Evolutionary conservation across 2,329 filamentous ascomycete genomes (phyloP).

Genomic region (Phialocephala subalpina): DNA sequence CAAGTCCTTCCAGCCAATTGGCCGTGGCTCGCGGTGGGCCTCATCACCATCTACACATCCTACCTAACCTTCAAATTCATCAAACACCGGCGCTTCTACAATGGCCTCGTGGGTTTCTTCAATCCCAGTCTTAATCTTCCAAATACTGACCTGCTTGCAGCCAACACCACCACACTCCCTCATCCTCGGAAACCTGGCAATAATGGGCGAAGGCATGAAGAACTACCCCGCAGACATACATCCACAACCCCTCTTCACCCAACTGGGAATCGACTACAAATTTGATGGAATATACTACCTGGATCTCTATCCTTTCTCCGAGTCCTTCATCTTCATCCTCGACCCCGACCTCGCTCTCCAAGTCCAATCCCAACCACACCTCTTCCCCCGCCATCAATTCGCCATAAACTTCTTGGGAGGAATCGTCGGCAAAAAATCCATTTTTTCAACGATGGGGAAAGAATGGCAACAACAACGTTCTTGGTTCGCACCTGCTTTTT

Average conservation of each 20-base stretch:
- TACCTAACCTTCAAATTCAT: conserved; percentile 19
- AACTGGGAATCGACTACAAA: conserved; percentile 27
- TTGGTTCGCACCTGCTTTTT: conserved; percentile 29
- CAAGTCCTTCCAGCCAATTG: conserved; percentile 6
- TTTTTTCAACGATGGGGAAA: conserved; percentile 22
- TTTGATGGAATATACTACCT: conserved; percentile 33
- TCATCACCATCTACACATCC: conserved; percentile 2
- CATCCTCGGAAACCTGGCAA: conserved; percentile 29
- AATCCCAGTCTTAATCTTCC: not conserved
- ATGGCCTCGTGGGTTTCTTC: conserved; percentile 7
- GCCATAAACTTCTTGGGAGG: conserved; percentile 18
- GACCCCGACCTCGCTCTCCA: conserved; percentile 28
- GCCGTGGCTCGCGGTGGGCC: conserved; percentile 10
- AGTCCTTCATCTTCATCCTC: conserved; percentile 26
- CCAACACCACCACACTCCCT: conserved; percentile 29
- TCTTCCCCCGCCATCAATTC: conserved; percentile 24
- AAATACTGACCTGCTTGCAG: conserved; percentile 19
- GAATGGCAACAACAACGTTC: conserved; percentile 30
- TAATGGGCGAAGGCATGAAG: conserved; percentile 27
- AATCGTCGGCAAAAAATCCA: conserved; percentile 27
- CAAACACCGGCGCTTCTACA: conserved; percentile 20
- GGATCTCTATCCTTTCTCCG: conserved; percentile 32
- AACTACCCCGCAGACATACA: conserved; percentile 29
- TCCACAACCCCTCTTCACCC: conserved; percentile 25
- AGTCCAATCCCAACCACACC: conserved; percentile 19